A percentile compares a stretch with the other conserved stretches of the same genome.
phyloP scores from a whole-genome alignment of 2,329 filamentous ascomycete species.

The Ceratocystis albifundus region DNA sequence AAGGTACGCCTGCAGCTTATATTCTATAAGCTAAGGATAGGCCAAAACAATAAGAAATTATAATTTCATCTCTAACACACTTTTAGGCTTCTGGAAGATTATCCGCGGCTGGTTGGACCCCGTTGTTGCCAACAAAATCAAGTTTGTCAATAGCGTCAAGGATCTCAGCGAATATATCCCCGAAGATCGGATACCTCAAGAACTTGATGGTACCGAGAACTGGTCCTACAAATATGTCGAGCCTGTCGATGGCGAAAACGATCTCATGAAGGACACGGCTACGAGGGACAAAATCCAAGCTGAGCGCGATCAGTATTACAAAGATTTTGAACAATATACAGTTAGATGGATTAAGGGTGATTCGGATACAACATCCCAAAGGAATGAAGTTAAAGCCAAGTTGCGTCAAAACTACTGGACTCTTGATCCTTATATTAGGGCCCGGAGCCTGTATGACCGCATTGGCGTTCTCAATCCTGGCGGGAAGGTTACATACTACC shows the following conservation, averaged over 20 bases:
- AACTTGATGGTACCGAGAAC: slow-evolving; percentile 74
- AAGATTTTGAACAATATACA: slow-evolving; percentile 63
- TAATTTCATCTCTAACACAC: background rate
- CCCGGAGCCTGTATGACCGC: slow-evolving; percentile 75
- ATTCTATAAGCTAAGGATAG: no score
- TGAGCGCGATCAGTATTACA: slow-evolving; percentile 53
- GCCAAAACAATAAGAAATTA: no score
- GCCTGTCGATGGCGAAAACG: slow-evolving; percentile 64
- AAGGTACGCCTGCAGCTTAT: slow-evolving; percentile 43
- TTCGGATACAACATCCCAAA: slow-evolving; percentile 42
- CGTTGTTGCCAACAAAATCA: slow-evolving; percentile 84
- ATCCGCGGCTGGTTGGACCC: slow-evolving; percentile 95
- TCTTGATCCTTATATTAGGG: slow-evolving; percentile 75
- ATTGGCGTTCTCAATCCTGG: slow-evolving; percentile 55
- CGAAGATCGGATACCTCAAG: slow-evolving; percentile 58
- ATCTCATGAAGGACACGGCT: slow-evolving; percentile 52
- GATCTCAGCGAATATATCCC: slow-evolving; percentile 71
- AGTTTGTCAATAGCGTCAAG: slow-evolving; percentile 73
- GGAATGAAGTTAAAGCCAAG: slow-evolving; percentile 49
- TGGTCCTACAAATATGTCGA: slow-evolving; percentile 78
- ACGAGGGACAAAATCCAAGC: slow-evolving; percentile 52
- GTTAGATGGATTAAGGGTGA: slow-evolving; percentile 57
- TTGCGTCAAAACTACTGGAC: slow-evolving; percentile 74
- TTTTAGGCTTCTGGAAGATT: slow-evolving; percentile 78
- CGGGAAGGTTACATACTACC: slow-evolving; percentile 63